These are phyloP conservation scores for Xylaria multiplex DNA, from an alignment of 2,329 filamentous ascomycete species.

Conservation along the genomic window DNA sequence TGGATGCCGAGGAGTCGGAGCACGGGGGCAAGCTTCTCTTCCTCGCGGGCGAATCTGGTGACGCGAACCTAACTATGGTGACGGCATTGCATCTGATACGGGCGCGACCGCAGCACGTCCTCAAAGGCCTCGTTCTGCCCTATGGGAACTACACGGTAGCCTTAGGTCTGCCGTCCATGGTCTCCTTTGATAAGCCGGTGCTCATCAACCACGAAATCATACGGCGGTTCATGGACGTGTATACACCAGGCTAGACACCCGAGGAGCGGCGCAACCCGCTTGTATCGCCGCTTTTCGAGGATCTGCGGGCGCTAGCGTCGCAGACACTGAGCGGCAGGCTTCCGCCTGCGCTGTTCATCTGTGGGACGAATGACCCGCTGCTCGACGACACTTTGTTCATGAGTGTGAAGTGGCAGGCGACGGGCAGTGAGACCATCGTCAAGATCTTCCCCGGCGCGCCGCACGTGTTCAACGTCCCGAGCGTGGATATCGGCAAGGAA, in stretches of 20 bases:
- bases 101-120: slow-evolving; percentile 51
- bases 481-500: slow-evolving; percentile 15
- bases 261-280: slow-evolving; percentile 56
- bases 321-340: slow-evolving; percentile 45
- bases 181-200: slow-evolving; percentile 13
- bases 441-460: slow-evolving; percentile 65
- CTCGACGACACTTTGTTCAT: slow-evolving; percentile 56
- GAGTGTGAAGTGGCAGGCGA: slow-evolving; percentile 60
- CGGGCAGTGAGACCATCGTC: slow-evolving; percentile 51
- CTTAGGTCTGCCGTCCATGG: slow-evolving; percentile 51
- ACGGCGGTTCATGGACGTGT: slow-evolving; percentile 56
- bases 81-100: slow-evolving; percentile 57
- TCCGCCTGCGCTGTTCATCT: slow-evolving; percentile 64
- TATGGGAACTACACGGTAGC: slow-evolving; percentile 63
- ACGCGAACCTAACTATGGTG: slow-evolving; percentile 11
- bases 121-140: slow-evolving; percentile 62
- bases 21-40: slow-evolving; percentile 42
- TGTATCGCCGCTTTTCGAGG: slow-evolving; percentile 61
- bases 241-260: slow-evolving; percentile 46
- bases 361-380: slow-evolving; percentile 61
- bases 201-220: slow-evolving; percentile 60
- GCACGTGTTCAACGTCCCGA: slow-evolving; percentile 57
- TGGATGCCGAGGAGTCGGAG: slow-evolving; percentile 55
- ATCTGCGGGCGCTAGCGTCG: slow-evolving; percentile 50
- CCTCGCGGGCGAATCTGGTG: slow-evolving; percentile 25